Conservation (phyloP, 2,329 filamentous ascomycete species). For the Colletotrichum costaricense region DNA sequence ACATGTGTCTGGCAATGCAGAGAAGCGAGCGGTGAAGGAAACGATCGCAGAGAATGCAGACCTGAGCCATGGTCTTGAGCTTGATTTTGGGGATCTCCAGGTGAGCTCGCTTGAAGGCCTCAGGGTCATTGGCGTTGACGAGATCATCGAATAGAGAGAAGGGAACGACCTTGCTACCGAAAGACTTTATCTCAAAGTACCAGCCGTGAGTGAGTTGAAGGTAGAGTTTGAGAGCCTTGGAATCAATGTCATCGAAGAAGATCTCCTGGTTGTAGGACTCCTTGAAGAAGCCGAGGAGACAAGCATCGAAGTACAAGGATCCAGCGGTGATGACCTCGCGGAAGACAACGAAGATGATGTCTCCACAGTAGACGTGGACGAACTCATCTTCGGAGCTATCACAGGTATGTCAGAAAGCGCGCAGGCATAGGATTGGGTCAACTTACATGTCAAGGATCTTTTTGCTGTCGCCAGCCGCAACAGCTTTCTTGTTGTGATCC, state of each 20-base stretch:
- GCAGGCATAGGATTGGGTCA: not conserved
- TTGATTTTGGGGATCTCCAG: slow-evolving; percentile 20
- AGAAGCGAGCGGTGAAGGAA: slow-evolving; percentile 30
- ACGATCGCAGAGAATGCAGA: slow-evolving; percentile 10
- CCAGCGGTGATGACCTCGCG: slow-evolving; percentile 23
- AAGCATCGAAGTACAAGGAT: slow-evolving; percentile 25
- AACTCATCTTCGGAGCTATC: slow-evolving; percentile 8
- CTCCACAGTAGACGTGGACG: slow-evolving; percentile 16
- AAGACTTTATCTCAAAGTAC: slow-evolving; percentile 33
- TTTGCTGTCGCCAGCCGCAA: not conserved
- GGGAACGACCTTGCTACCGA: slow-evolving; percentile 7
- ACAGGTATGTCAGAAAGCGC: not conserved
- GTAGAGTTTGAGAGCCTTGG: slow-evolving; percentile 14
- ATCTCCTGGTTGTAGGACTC: slow-evolving; percentile 15
- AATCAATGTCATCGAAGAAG: slow-evolving; percentile 2
- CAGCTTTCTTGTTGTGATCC: not conserved
- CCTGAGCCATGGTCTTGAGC: not conserved
- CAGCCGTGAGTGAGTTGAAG: slow-evolving; percentile 23
- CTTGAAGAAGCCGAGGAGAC: slow-evolving; percentile 18
- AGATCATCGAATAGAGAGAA: not conserved
- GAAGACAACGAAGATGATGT: slow-evolving; percentile 18
- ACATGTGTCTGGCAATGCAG: slow-evolving; percentile 20
- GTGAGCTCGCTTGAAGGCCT: not conserved
- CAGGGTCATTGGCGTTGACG: not conserved
- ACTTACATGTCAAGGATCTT: slow-evolving; percentile 2